Conservation (phyloP, 345 rosid species). For the Salix purpurea region DNA sequence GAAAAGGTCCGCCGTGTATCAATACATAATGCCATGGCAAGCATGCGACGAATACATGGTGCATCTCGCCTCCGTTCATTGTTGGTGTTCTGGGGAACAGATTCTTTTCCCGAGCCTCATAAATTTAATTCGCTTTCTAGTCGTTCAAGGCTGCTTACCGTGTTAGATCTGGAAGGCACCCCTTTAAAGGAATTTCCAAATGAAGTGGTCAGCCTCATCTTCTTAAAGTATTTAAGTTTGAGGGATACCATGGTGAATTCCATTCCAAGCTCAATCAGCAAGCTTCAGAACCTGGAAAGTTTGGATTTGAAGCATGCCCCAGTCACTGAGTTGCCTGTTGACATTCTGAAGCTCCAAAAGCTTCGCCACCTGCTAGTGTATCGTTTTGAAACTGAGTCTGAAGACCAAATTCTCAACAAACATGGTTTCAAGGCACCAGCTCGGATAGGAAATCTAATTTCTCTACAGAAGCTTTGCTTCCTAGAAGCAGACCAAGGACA, state of each 20-base stretch:
- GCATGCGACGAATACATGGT: not conserved
- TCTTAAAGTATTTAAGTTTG: constrained; percentile 6
- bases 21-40: not conserved
- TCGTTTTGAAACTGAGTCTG: not conserved
- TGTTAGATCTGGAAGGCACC: constrained; percentile 5
- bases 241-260: constrained; percentile 4
- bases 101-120: not conserved
- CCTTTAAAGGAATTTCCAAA: not conserved
- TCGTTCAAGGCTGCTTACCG: not conserved
- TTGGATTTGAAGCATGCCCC: constrained; percentile 9
- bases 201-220: not conserved
- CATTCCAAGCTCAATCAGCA: constrained; percentile 3
- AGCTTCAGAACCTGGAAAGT: constrained; percentile 1
- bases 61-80: constrained; percentile 20
- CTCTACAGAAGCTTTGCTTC: constrained; percentile 20
- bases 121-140: not conserved
- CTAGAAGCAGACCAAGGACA: constrained; percentile 11
- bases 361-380: constrained; percentile 13
- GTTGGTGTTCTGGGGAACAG: constrained; percentile 12
- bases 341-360: constrained; percentile 7
- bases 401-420: not conserved
- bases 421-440: constrained; percentile 4
- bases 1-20: constrained; percentile 2
- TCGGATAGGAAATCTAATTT: constrained; percentile 5
- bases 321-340: constrained; percentile 5